phyloP scores from a whole-genome alignment of 1,284 basidiomycete species.

The Austroboletus rostrupii region DNA sequence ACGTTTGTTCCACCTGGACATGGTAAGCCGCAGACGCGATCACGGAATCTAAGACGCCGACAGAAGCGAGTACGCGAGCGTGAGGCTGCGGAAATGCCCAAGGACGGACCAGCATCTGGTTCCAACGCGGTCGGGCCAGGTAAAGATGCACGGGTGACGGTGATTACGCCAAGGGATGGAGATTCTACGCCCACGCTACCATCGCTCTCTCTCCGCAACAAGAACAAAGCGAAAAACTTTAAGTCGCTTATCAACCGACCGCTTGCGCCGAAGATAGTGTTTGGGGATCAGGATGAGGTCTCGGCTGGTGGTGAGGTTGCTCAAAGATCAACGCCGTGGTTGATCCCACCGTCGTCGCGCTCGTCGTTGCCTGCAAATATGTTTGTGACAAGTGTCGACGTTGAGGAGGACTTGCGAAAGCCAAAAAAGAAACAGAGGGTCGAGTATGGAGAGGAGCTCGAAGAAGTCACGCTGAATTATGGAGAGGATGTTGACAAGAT shows the following conservation, averaged over 20 bases:
- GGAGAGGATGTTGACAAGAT: conserved; percentile 9
- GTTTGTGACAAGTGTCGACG: conserved; percentile 34
- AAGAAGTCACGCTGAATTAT: conserved; percentile 6
- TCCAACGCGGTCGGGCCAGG: conserved; percentile 32
- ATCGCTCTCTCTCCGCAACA: conserved; percentile 56
- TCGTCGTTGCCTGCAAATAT: conserved; percentile 26
- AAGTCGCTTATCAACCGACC: conserved; percentile 46
- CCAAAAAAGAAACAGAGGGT: conserved; percentile 14
- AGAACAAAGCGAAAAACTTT: conserved; percentile 71
- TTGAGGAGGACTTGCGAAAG: conserved; percentile 22
- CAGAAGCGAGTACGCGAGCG: conserved; percentile 40
- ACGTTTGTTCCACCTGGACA: conserved; percentile 53
- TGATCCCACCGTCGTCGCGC: conserved; percentile 55
- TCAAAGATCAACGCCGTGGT: conserved; percentile 22
- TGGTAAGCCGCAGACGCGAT: conserved; percentile 64
- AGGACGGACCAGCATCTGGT: conserved; percentile 19
- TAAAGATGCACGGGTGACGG: conserved; percentile 6
- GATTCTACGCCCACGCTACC: conserved; percentile 3
- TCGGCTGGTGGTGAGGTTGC: not conserved
- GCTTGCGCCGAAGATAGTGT: conserved; percentile 58
- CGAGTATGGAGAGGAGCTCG: conserved; percentile 4
- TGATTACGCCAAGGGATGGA: conserved; percentile 7
- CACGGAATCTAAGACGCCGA: conserved; percentile 63
- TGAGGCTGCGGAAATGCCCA: conserved; percentile 8
- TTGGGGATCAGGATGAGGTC: conserved; percentile 33